Conservation (phyloP, 2,329 filamentous ascomycete genomes). For the Aureobasidium leucospermi region DNA sequence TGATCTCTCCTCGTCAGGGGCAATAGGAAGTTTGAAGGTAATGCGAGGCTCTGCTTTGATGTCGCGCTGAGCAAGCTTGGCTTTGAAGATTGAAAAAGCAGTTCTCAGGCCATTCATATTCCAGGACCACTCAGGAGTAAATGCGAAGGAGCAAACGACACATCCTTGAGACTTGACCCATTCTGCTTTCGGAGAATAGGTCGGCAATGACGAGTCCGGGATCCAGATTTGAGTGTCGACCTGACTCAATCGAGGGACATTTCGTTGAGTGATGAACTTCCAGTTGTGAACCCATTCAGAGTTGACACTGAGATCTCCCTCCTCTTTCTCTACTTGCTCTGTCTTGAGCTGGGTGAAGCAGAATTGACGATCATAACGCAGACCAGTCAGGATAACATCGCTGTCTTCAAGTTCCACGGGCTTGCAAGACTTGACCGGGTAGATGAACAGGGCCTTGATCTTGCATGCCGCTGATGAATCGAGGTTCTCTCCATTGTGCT, state of each 20-base stretch:
- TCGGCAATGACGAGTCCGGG: constrained; percentile 53
- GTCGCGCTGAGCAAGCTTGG: constrained; percentile 23
- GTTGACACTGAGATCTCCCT: constrained; percentile 29
- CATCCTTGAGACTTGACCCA: constrained; percentile 51
- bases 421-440: constrained; percentile 75
- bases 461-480: neutral
- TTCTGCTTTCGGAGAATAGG: constrained; percentile 38
- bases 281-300: constrained; percentile 46
- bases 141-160: constrained; percentile 60
- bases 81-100: constrained; percentile 27
- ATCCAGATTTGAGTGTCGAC: constrained; percentile 62
- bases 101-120: constrained; percentile 24
- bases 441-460: constrained; percentile 67
- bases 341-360: constrained; percentile 62
- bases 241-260: constrained; percentile 63
- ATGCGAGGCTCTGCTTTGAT: constrained; percentile 32
- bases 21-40: constrained; percentile 60
- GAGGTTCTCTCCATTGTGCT: constrained; percentile 11
- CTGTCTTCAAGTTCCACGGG: constrained; percentile 65
- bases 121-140: constrained; percentile 29
- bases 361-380: constrained; percentile 76
- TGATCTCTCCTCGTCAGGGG: constrained; percentile 52
- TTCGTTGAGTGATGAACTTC: constrained; percentile 64
- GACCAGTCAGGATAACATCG: constrained; percentile 58
- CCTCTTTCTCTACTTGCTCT: constrained; percentile 36